Conservation (phyloP, 768 basidiomycete species). For the Rhizopogon roseolus region DNA sequence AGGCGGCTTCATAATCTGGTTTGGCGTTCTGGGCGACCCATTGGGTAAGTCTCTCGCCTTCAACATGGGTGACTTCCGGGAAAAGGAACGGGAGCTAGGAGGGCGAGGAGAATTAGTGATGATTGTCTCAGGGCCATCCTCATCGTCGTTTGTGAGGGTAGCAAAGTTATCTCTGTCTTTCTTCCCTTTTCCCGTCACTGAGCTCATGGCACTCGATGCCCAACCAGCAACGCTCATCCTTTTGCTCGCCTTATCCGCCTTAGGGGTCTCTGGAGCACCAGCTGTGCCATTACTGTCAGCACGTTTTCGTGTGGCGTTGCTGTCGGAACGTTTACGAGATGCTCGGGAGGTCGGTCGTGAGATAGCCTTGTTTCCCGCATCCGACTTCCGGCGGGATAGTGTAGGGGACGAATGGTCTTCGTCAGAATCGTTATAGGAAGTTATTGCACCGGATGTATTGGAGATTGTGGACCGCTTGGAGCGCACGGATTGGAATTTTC, state of each 20-base stretch:
- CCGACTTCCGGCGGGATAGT: slow-evolving; percentile 36
- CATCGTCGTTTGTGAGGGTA: slow-evolving; percentile 44
- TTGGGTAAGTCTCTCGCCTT: slow-evolving; percentile 16
- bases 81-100: slow-evolving; percentile 31
- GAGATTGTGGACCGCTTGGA: slow-evolving; percentile 28
- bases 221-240: slow-evolving; percentile 39
- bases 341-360: slow-evolving; percentile 57
- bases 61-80: slow-evolving; percentile 22
- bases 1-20: slow-evolving; percentile 46
- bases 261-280: slow-evolving; percentile 30
- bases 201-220: slow-evolving; percentile 63
- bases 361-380: slow-evolving; percentile 32
- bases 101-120: slow-evolving; percentile 25
- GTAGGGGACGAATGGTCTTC: slow-evolving; percentile 22
- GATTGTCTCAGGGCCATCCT: slow-evolving; percentile 16
- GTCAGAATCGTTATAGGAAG: slow-evolving; percentile 30
- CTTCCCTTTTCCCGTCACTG: slow-evolving; percentile 51
- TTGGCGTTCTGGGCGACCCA: slow-evolving; percentile 23
- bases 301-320: slow-evolving; percentile 53
- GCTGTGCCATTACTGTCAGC: slow-evolving; percentile 49
- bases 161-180: slow-evolving; percentile 63
- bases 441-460: slow-evolving; percentile 4
- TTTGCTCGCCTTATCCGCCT: slow-evolving; percentile 34
- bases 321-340: slow-evolving; percentile 64
- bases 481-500: slow-evolving; percentile 27